Evolutionary conservation across 495 filamentous ascomycete genomes (phyloP).

Genomic region (Daldinia decipiens): DNA sequence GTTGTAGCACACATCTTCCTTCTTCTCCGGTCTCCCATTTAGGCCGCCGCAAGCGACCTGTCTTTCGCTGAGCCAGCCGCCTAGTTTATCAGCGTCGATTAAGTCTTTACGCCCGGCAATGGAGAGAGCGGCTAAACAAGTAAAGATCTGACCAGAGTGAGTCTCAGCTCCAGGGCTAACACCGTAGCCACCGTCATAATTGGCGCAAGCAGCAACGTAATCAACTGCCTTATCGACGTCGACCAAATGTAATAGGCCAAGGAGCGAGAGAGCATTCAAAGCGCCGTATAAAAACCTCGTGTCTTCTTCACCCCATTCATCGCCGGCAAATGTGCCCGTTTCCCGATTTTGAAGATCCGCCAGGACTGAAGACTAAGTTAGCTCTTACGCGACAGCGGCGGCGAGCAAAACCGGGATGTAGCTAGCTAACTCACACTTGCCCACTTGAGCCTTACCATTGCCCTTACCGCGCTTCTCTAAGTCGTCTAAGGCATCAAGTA

Average conservation of each 20-base stretch:
- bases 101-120: slow-evolving; percentile 85
- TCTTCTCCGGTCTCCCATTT: slow-evolving; percentile 94
- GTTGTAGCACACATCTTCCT: slow-evolving; percentile 96
- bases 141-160: slow-evolving; percentile 92
- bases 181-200: slow-evolving; percentile 94
- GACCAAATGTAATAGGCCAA: slow-evolving; percentile 74
- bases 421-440: slow-evolving; percentile 67
- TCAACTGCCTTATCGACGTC: slow-evolving; percentile 81
- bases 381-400: slow-evolving; percentile 29
- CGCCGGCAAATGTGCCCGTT: slow-evolving; percentile 88
- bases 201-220: slow-evolving; percentile 82
- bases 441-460: slow-evolving; percentile 77
- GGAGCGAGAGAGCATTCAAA: slow-evolving; percentile 84
- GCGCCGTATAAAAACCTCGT: slow-evolving; percentile 93
- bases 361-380: slow-evolving; percentile 68
- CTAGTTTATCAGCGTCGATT: slow-evolving; percentile 83
- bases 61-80: slow-evolving; percentile 90
- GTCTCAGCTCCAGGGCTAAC: slow-evolving; percentile 89
- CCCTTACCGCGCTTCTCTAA: slow-evolving; percentile 77
- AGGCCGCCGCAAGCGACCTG: slow-evolving; percentile 88
- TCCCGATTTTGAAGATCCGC: slow-evolving; percentile 79
- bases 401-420: not conserved
- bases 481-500: slow-evolving; percentile 83
- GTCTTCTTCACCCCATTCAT: slow-evolving; percentile 96
- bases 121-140: slow-evolving; percentile 87